Evolutionary conservation across 371 early-diverging fungal species (phyloP).

Genomic region (Haplosporangium sp.): DNA sequence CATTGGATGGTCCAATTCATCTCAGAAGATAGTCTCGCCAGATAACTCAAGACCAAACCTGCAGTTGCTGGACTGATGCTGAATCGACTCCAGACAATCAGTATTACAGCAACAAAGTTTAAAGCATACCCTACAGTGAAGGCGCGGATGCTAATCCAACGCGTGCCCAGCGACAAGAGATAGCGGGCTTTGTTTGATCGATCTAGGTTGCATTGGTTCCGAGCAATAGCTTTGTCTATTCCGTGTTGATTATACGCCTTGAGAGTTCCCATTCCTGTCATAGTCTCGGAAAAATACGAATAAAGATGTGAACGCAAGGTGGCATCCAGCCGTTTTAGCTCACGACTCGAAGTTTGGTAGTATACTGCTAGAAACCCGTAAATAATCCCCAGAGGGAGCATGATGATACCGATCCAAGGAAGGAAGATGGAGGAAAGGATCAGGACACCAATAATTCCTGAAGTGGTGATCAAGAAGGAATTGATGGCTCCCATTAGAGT

Average conservation of each 20-base stretch:
- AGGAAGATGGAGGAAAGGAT: constrained; percentile 58
- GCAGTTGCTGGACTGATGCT: constrained; percentile 33
- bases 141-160: constrained; percentile 35
- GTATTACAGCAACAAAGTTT: constrained; percentile 28
- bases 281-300: constrained; percentile 66
- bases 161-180: constrained; percentile 8
- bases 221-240: constrained; percentile 28
- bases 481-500: constrained; percentile 63
- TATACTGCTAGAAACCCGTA: constrained; percentile 54
- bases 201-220: constrained; percentile 36
- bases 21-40: constrained; percentile 52
- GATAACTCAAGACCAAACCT: constrained; percentile 45
- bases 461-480: constrained; percentile 62
- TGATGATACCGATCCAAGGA: constrained; percentile 44
- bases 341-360: constrained; percentile 70
- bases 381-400: constrained; percentile 18
- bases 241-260: constrained; percentile 65
- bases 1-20: constrained; percentile 85
- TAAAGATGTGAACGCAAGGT: constrained; percentile 64
- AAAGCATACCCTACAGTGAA: constrained; percentile 20
- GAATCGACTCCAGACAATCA: constrained; percentile 26
- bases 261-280: constrained; percentile 65
- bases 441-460: constrained; percentile 63
- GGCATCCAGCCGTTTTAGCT: constrained; percentile 81
- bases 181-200: constrained; percentile 39